Base-by-base conservation (phyloP, 371 early-diverging fungal species). In the Mucor indicus region DNA sequence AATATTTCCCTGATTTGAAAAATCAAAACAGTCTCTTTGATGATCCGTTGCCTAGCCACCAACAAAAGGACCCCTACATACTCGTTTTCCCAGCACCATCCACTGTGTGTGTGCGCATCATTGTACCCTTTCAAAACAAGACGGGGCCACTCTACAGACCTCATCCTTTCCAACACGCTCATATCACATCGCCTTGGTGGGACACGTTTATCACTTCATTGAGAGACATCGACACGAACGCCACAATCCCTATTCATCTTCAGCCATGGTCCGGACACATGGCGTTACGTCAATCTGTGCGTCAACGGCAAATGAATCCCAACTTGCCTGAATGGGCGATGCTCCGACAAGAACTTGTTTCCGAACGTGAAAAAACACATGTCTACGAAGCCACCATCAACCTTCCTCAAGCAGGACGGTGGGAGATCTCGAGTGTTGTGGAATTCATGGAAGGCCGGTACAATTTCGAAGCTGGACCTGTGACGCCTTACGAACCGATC, bases 391-490 rank as follows among this genome's bases (percentile, higher is more conserved):
- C 69, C 7, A 61, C 67, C 12, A 40, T 77, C 13, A 38, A 31
- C 4, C 16, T 78, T 24, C 48, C 57, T 0, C 72, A 77, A 32
- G 53, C 39, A 16, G 79, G 77, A 5, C 24, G 33, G 9, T 80
- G 66, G 44, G 6, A 37, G 16, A 36, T 77, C 0, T 53, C 59
- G 11, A 67, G 62, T 2, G 35, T 48, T 7, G 27, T 78, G 9
- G 81, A 80, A 52, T 78, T 62, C 49, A 51, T 64, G 7, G 69
- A 71, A 22, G 78, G 60, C 2, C 17, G 51, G 13, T 80, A 79
- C 66, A 80, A 80, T 35, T 67, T 75, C 36, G 77, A 76, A 45
- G 53, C 38, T 19, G 69, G 64, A 0, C 63, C 75, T 33, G 58
- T 72, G 8, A 53, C 65, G 29, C 55, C 67, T 2, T 80, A 77